A percentile compares a stretch with the other conserved stretches of the same genome.
Evolutionary conservation across 306 rosid genomes (phyloP).

Genomic region (Cucurbita argyrosperma): DNA sequence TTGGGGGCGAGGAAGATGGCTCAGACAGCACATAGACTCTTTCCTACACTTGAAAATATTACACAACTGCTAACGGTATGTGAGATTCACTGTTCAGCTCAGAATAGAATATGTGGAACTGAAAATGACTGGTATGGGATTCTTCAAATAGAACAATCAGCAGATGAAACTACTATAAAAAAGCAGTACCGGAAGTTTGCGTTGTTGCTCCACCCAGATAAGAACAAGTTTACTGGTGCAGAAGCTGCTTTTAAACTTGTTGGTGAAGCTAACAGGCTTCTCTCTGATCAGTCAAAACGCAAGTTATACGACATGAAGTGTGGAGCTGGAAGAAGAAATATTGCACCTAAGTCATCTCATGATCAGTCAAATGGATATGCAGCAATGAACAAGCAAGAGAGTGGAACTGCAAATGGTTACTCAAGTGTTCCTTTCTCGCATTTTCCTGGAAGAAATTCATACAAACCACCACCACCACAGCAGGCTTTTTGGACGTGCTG

Average conservation of each 20-base stretch:
- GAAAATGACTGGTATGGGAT: conserved; percentile 80
- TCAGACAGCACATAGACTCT: conserved; percentile 43
- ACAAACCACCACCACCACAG: conserved; percentile 16
- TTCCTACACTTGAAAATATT: conserved; percentile 58
- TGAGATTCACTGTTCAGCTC: conserved; percentile 77
- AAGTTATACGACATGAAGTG: conserved; percentile 25
- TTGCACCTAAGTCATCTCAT: conserved; percentile 21
- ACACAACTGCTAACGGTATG: conserved; percentile 48
- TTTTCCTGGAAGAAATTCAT: conserved; percentile 8
- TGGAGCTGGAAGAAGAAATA: conserved; percentile 14
- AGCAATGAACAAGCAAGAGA: conserved; percentile 9
- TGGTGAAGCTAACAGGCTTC: conserved; percentile 70
- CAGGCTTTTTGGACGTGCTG: conserved; percentile 70
- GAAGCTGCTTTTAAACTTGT: conserved; percentile 88
- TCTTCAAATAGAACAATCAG: conserved; percentile 36
- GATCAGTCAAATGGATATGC: conserved; percentile 18
- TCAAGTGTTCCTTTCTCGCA: conserved; percentile 27
- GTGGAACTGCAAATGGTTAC: conserved; percentile 12
- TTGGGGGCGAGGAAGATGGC: conserved; percentile 63
- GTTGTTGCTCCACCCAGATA: conserved; percentile 82
- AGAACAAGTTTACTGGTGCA: conserved; percentile 75
- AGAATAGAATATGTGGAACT: conserved; percentile 31
- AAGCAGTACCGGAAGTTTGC: conserved; percentile 81
- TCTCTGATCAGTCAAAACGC: conserved; percentile 47
- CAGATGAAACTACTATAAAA: conserved; percentile 44